These are phyloP conservation scores for Mucor lusitanicus DNA, from an alignment of 371 early-diverging fungal genomes.

Conservation along the genomic window DNA sequence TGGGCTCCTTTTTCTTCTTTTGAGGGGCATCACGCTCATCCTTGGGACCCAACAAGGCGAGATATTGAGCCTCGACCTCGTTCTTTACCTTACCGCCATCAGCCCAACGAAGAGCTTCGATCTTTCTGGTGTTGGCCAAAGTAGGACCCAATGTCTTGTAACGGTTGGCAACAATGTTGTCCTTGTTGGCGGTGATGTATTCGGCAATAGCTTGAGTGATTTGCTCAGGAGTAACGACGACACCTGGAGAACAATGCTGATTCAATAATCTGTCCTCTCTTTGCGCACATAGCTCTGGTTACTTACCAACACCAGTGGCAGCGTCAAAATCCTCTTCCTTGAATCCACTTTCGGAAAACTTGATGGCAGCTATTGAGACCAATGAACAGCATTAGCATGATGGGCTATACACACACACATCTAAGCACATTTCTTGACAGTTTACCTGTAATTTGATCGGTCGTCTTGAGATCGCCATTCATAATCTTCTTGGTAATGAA, in stretches of 20 bases:
- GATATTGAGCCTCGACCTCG: constrained; percentile 82
- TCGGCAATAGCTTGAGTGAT: constrained; percentile 56
- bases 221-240: constrained; percentile 75
- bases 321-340: constrained; percentile 73
- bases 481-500: constrained; percentile 81
- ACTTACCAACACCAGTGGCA: constrained; percentile 88
- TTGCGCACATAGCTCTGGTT: neutral
- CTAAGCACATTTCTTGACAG: neutral
- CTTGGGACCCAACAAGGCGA: constrained; percentile 89
- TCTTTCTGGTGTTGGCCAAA: constrained; percentile 72
- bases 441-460: constrained; percentile 90
- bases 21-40: constrained; percentile 90
- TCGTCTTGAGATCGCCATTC: constrained; percentile 67
- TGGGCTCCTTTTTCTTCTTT: constrained; percentile 64
- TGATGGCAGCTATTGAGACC: constrained; percentile 77
- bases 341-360: constrained; percentile 72
- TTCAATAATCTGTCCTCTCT: neutral
- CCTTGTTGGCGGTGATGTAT: constrained; percentile 69
- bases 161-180: constrained; percentile 76
- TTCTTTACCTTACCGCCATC: constrained; percentile 84
- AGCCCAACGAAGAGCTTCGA: constrained; percentile 86
- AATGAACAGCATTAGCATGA: neutral
- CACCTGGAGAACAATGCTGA: constrained; percentile 16
- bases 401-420: neutral
- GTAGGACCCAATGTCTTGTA: constrained; percentile 80